Conservation (phyloP, 441 rosid species). For the Adansonia madagascariensis region DNA sequence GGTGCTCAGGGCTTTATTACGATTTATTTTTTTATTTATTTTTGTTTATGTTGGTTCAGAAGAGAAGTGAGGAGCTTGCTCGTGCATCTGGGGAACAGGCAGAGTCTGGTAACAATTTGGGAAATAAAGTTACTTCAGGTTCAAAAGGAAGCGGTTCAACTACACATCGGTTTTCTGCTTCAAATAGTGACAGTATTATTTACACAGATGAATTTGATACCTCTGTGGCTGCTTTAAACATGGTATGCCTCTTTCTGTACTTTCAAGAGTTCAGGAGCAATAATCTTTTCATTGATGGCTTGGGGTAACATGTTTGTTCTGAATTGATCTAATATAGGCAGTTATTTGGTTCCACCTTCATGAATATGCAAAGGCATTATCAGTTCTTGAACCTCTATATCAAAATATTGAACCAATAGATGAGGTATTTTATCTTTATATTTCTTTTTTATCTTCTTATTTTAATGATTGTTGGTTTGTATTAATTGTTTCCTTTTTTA, state of each 20-base stretch:
- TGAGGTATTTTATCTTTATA: constrained; percentile 62
- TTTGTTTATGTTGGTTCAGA: constrained; percentile 41
- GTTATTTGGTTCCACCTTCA: constrained; percentile 93
- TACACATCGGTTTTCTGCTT: constrained; percentile 38
- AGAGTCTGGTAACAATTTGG: constrained; percentile 53
- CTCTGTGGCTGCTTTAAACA: constrained; percentile 73
- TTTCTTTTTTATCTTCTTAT: constrained; percentile 7
- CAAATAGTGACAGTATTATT: constrained; percentile 44
- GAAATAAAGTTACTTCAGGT: constrained; percentile 48
- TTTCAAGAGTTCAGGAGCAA: constrained; percentile 19
- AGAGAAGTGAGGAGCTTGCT: constrained; percentile 73
- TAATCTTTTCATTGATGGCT: constrained; percentile 8
- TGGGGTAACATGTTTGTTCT: constrained; percentile 33
- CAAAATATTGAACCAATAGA: constrained; percentile 80
- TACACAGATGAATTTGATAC: constrained; percentile 74
- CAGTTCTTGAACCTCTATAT: constrained; percentile 80
- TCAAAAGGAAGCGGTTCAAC: constrained; percentile 56
- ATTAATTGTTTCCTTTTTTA: constrained; percentile 32
- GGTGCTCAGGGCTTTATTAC: neutral
- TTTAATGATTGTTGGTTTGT: constrained; percentile 17
- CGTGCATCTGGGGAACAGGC: constrained; percentile 62
- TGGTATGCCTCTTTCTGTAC: constrained; percentile 49
- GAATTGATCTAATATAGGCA: constrained; percentile 56
- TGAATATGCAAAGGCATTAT: constrained; percentile 76
- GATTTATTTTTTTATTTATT: neutral